Base-by-base conservation (phyloP, 108 stramenopile species). In the Pseudonitzschia multiseries region DNA sequence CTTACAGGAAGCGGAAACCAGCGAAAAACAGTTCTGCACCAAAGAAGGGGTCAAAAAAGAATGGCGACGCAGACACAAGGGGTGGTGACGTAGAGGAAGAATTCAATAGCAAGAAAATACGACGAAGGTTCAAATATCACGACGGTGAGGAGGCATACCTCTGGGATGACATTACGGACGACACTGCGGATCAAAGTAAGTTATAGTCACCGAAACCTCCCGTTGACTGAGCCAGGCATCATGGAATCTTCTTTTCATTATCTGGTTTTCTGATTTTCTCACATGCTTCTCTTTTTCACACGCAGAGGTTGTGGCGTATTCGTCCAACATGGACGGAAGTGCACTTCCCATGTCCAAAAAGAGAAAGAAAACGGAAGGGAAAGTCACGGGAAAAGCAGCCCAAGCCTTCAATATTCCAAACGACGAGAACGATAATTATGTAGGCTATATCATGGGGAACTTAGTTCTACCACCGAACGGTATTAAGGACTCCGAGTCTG, bases 401-500 rank as follows among this genome's bases (percentile, higher is more conserved):
- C 95, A 96, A 78, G 85, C 92, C 0, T 96, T 97, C 84, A 90
- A 93, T 72, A 70, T 91, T 60, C 84, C 86, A 36, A 84, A 72
- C 53, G 83, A 78, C 36, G 81, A 78, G 28, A 81, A 83, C 54
- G 74, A 63, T 20, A 68, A 84, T 57, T 87, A 92, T 33, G 89
- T 92, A 17, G 94, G 95, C 8, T 97, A 93, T 72, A 91, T 96
- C 66, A 83, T 91, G 57, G 97, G 97, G 20, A 84, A 88, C 72
- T 79, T 97, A 27, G 75, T 75, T 2, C 84, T 97, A 12, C 97
- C 97, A 10, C 92, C 94, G 24, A 65, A 74, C 48, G 95, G 82
- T 1, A 93, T 97, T 71, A 97, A 97, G 75, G 97, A 96, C 70
- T 81, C 91, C 1, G 97, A 97, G 65, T 86, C 89, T 0, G 92